Evolutionary conservation across 2,329 filamentous ascomycete genomes (phyloP).

Genomic region (Rosellinia necatrix): DNA sequence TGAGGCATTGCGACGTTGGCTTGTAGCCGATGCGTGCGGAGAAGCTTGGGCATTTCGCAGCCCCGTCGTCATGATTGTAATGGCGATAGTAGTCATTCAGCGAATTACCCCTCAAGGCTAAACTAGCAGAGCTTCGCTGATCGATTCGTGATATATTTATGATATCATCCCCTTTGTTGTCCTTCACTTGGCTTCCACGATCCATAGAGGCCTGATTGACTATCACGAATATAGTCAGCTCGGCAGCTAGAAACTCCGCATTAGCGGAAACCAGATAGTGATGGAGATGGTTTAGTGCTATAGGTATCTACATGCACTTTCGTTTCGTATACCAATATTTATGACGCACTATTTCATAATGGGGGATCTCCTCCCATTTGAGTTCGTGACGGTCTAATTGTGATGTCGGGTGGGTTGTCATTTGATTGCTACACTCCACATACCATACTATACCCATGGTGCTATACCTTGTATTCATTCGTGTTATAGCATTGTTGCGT

Average conservation of each 20-base stretch:
- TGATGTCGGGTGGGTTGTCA: slow-evolving; percentile 12
- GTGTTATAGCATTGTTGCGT: not conserved
- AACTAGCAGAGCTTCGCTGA: not conserved
- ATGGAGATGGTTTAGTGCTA: not conserved
- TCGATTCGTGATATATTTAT: slow-evolving; percentile 15
- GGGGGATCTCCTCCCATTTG: slow-evolving; percentile 2
- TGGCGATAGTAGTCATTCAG: slow-evolving; percentile 12
- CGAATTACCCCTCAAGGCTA: not conserved
- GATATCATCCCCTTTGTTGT: slow-evolving; percentile 27
- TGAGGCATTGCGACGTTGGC: too few relatives aligned
- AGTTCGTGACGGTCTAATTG: slow-evolving; percentile 16
- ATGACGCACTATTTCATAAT: slow-evolving; percentile 7
- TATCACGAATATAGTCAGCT: not conserved
- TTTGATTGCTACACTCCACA: not conserved
- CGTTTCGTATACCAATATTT: not conserved
- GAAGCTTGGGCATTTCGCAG: not conserved
- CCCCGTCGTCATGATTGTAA: not conserved
- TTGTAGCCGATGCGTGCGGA: not conserved
- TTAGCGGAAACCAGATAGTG: not conserved
- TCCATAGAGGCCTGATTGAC: not conserved
- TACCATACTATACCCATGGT: not conserved
- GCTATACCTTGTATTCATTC: not conserved
- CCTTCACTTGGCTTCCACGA: not conserved
- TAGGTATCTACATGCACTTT: not conserved
- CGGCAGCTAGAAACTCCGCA: not conserved